Conservation (phyloP, 2,329 filamentous ascomycete species). For the Talaromyces sp. region DNA sequence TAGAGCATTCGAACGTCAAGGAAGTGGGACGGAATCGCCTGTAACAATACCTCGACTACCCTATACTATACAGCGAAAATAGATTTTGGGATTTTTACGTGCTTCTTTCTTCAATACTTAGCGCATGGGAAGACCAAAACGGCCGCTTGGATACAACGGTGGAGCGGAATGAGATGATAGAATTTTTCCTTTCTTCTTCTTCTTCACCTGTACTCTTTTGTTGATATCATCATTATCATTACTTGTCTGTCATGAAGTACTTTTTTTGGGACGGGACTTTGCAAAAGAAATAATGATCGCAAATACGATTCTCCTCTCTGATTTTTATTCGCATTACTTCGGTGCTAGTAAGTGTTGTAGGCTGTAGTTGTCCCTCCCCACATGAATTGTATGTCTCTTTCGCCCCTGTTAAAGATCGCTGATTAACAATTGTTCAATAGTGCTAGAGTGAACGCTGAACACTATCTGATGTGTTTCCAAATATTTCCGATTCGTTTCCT, state of each 20-base stretch:
- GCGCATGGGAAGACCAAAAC: slow-evolving; percentile 10
- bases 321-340: background rate
- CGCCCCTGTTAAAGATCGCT: background rate
- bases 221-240: slow-evolving; percentile 18
- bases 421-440: too few species aligned
- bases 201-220: slow-evolving; percentile 18
- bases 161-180: slow-evolving; percentile 15
- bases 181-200: slow-evolving; percentile 14
- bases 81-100: slow-evolving; percentile 18
- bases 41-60: slow-evolving; percentile 33
- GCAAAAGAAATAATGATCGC: slow-evolving; percentile 13
- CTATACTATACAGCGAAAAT: slow-evolving; percentile 21
- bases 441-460: too few species aligned
- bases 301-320: slow-evolving; percentile 15
- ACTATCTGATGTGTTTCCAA: too few species aligned
- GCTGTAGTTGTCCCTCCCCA: background rate
- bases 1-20: slow-evolving; percentile 5
- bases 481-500: background rate
- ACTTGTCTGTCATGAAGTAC: slow-evolving; percentile 7
- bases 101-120: slow-evolving; percentile 12
- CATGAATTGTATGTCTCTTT: too few species aligned
- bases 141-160: slow-evolving; percentile 7
- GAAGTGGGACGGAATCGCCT: slow-evolving; percentile 20
- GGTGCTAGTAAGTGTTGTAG: background rate
- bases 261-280: slow-evolving; percentile 5